phyloP scores from a whole-genome alignment of 768 basidiomycete species.

The Lactarius hatsudake region DNA sequence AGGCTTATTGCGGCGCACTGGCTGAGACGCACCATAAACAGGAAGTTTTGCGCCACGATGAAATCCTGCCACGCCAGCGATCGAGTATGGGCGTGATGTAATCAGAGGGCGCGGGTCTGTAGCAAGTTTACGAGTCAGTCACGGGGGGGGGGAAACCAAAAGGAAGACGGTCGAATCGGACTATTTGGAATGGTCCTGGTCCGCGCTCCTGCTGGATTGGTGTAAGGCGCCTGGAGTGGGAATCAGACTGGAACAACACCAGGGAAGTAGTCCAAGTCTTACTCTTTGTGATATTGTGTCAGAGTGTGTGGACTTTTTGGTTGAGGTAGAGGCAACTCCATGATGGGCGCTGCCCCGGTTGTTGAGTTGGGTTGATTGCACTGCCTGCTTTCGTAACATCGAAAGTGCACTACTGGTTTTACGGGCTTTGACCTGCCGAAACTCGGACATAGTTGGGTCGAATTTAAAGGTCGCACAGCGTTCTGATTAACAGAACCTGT shows the following conservation, averaged over 20 bases:
- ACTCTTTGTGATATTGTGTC: conserved; percentile 1
- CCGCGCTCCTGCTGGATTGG: neutral
- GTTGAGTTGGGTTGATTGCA: neutral
- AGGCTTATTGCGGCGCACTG: conserved; percentile 14
- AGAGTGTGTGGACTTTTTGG: conserved; percentile 1
- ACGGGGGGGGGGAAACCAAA: neutral
- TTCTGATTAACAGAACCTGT: neutral
- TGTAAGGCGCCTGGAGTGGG: neutral
- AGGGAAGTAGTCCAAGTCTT: neutral
- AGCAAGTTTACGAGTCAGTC: neutral
- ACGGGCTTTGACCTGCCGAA: conserved; percentile 7
- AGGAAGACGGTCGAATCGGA: neutral
- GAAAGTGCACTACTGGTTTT: conserved; percentile 3
- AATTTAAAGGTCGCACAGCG: neutral
- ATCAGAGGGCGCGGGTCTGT: conserved; percentile 10
- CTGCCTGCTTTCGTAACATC: conserved; percentile 14
- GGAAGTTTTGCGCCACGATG: conserved; percentile 12
- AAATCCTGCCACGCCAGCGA: conserved; percentile 20
- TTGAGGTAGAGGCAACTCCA: neutral
- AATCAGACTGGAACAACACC: conserved; percentile 1
- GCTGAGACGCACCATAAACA: neutral
- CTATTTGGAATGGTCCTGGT: neutral
- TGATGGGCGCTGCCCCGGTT: neutral
- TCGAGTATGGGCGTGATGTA: conserved; percentile 14
- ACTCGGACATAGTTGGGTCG: conserved; percentile 3